phyloP scores from a whole-genome alignment of 352 stramenopile species.

The Pythium myriotylum region DNA sequence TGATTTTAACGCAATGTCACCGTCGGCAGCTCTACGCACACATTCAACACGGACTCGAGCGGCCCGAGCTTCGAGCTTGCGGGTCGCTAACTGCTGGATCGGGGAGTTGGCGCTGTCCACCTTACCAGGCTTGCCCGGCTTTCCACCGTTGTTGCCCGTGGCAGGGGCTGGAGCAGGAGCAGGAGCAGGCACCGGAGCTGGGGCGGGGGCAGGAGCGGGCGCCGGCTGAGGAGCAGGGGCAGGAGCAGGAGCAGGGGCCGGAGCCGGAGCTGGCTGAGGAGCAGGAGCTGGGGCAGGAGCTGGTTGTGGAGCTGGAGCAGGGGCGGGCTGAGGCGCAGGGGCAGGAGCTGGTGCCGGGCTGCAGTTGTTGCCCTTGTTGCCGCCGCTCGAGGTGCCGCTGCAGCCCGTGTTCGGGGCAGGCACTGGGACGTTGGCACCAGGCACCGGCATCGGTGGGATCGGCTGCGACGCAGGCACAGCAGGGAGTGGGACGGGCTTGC shows the following conservation, averaged over 20 bases:
- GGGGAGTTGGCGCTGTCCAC: conserved; percentile 2
- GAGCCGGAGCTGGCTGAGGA: not conserved
- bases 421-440: conserved; percentile 1
- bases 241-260: not conserved
- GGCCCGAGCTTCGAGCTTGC: not conserved
- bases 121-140: not conserved
- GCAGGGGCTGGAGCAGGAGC: not conserved
- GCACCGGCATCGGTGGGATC: not conserved
- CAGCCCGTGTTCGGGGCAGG: not conserved
- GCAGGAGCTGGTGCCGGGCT: not conserved
- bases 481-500: not conserved
- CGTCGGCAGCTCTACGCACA: too few relatives aligned
- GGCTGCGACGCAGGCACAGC: not conserved
- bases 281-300: not conserved
- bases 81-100: conserved; percentile 4
- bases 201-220: not conserved
- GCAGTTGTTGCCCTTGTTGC: not conserved
- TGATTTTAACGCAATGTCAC: too few relatives aligned
- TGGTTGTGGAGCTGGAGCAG: not conserved
- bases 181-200: too few relatives aligned
- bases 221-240: not conserved
- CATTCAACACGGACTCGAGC: not conserved
- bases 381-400: not conserved
- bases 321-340: not conserved
- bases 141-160: not conserved